A percentile compares a stretch with the other conserved stretches of the same genome.
Evolutionary conservation across 2,329 filamentous ascomycete genomes (phyloP).

Genomic region (Hypomyces perniciosus): DNA sequence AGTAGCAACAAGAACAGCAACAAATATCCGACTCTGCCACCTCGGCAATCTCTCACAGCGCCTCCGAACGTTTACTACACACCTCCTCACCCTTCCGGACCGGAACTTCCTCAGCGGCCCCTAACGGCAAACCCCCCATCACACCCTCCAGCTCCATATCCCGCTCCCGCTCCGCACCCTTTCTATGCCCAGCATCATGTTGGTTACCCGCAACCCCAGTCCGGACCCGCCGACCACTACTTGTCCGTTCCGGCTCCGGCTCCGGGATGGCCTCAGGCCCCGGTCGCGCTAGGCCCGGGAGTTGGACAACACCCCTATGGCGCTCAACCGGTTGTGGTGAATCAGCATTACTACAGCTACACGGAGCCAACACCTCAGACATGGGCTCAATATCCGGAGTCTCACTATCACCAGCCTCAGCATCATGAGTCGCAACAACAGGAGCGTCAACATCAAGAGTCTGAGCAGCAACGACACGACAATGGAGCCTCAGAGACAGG

Average conservation of each 20-base stretch:
- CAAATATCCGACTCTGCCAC: slow-evolving; percentile 1
- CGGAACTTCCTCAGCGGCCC: slow-evolving; percentile 2
- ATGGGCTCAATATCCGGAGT: neutral
- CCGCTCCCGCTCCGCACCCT: slow-evolving; percentile 7
- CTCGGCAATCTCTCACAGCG: slow-evolving; percentile 14
- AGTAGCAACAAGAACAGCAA: slow-evolving; percentile 6
- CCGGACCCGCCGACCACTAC: slow-evolving; percentile 18
- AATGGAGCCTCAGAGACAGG: slow-evolving; percentile 16
- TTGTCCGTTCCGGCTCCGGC: slow-evolving; percentile 16
- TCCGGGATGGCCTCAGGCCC: slow-evolving; percentile 17
- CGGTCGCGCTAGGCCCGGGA: slow-evolving; percentile 2
- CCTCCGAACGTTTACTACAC: slow-evolving; percentile 18
- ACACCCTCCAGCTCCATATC: slow-evolving; percentile 8
- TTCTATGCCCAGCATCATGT: slow-evolving; percentile 19
- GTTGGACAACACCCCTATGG: neutral
- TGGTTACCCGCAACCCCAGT: slow-evolving; percentile 18
- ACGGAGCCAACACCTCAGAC: neutral
- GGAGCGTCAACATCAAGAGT: slow-evolving; percentile 1
- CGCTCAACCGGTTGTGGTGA: slow-evolving; percentile 40
- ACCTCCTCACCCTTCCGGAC: slow-evolving; percentile 9
- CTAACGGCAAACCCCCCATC: slow-evolving; percentile 3
- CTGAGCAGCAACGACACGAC: neutral
- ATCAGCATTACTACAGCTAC: slow-evolving; percentile 45
- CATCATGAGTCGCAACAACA: neutral
- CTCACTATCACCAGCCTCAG: slow-evolving; percentile 3